Percentiles rank a stretch among this genome's conserved stretches.
Evolutionary conservation across 257 asterid genomes (phyloP).

Genomic region (Nicotiana paniculata): DNA sequence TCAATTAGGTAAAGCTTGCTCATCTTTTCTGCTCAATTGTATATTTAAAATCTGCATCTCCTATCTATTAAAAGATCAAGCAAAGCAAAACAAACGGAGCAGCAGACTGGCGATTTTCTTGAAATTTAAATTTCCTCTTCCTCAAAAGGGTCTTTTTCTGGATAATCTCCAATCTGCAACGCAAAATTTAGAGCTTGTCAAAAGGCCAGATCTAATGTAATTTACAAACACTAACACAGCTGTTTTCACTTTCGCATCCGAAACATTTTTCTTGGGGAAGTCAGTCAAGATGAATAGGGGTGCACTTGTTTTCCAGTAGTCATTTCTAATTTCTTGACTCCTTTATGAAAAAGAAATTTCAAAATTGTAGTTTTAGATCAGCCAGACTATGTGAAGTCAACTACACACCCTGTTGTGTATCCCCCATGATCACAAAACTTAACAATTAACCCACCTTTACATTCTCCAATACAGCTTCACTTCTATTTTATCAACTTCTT

Average conservation of each 20-base stretch:
- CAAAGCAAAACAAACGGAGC: neutral
- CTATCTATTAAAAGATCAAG: neutral
- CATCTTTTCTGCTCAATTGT: neutral
- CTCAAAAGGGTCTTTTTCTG: constrained; percentile 86
- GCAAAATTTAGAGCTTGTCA: neutral
- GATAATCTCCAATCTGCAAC: constrained; percentile 80
- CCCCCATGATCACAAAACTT: neutral
- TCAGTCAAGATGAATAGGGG: neutral
- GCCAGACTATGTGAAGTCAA: neutral
- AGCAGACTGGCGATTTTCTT: neutral
- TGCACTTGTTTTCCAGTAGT: neutral
- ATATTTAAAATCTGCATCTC: neutral
- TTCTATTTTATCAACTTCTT: neutral
- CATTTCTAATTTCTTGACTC: neutral
- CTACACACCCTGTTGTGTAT: neutral
- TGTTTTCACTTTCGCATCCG: neutral
- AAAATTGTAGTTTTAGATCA: neutral
- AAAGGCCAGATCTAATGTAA: neutral
- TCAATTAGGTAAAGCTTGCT: neutral
- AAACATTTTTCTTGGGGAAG: neutral
- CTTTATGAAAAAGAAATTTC: neutral
- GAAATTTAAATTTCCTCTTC: constrained; percentile 67
- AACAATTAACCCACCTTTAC: neutral
- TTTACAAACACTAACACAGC: neutral
- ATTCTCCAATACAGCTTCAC: neutral